These are phyloP conservation scores for Globisporangium yorkense DNA, from an alignment of 352 stramenopile species.

Conservation along the genomic window DNA sequence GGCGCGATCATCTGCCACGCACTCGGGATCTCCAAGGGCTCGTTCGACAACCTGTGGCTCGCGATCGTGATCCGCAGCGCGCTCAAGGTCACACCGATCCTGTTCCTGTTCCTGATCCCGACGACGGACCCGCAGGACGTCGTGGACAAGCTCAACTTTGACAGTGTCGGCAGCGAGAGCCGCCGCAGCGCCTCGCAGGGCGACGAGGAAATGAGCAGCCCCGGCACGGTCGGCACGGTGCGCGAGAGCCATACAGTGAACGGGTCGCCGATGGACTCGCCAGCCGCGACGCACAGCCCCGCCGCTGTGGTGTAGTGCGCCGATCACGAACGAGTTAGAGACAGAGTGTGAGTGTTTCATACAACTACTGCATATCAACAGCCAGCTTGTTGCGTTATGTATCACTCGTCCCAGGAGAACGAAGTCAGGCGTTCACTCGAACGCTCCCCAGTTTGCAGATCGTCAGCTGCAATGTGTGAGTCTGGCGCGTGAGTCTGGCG, in stretches of 20 bases:
- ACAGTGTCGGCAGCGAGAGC: slow-evolving; percentile 14
- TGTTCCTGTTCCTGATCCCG: slow-evolving; percentile 85
- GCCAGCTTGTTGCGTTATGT: too few relatives aligned
- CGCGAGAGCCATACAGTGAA: slow-evolving; percentile 40
- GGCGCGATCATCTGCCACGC: slow-evolving; percentile 86
- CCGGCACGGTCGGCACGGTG: slow-evolving; percentile 24
- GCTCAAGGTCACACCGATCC: slow-evolving; percentile 88
- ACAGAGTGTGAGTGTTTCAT: background rate
- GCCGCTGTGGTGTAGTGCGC: slow-evolving; percentile 9
- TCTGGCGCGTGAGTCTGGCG: too few relatives aligned
- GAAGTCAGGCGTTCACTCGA: too few relatives aligned
- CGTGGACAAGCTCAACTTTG: slow-evolving; percentile 65
- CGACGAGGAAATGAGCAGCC: slow-evolving; percentile 20
- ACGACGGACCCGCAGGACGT: slow-evolving; percentile 69
- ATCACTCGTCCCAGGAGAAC: too few relatives aligned
- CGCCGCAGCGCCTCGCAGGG: slow-evolving; percentile 11
- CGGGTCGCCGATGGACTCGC: slow-evolving; percentile 17
- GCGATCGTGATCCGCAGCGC: slow-evolving; percentile 89
- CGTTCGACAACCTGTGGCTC: slow-evolving; percentile 91
- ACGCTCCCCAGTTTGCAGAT: too few relatives aligned
- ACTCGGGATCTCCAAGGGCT: slow-evolving; percentile 86
- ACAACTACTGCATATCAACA: too few relatives aligned
- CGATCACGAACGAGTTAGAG: background rate
- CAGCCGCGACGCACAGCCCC: slow-evolving; percentile 4
- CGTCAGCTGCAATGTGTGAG: too few relatives aligned